Percentiles rank a stretch among this genome's conserved stretches.
Conservation (phyloP, 441 rosid species). For the Macaranga tanarius region DNA sequence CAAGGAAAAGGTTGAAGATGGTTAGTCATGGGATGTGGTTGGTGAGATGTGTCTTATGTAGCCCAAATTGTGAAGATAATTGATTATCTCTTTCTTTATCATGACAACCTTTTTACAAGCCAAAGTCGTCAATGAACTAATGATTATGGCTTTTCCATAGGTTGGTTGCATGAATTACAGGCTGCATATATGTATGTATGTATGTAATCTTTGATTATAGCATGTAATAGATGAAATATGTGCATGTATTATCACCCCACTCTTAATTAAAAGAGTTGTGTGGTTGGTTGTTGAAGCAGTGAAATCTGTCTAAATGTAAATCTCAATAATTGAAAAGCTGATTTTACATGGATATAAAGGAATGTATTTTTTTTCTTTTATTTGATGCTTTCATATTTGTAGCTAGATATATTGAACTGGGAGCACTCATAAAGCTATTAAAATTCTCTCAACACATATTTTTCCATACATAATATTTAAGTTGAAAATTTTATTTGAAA, state of each 20-base stretch:
- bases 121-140: neutral
- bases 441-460: no score
- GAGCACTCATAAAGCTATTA: no score
- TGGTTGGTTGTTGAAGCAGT: slow-evolving; percentile 8
- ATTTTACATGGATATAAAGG: neutral
- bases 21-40: neutral
- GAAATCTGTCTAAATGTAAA: neutral
- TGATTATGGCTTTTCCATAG: neutral
- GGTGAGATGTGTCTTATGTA: slow-evolving; percentile 8
- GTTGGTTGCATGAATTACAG: neutral
- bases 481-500: no score
- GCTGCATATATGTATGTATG: neutral
- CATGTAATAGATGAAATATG: neutral
- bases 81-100: neutral
- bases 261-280: slow-evolving; percentile 11
- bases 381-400: no score
- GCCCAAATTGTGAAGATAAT: slow-evolving; percentile 10
- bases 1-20: neutral
- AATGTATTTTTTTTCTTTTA: neutral
- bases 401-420: no score
- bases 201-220: neutral
- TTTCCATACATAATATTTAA: no score
- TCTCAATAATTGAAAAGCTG: neutral
- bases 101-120: neutral
- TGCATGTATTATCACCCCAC: neutral